A percentile compares a stretch with the other conserved stretches of the same genome.
phyloP scores from a whole-genome alignment of 2,329 filamentous ascomycete species.

The Xylaria digitata region DNA sequence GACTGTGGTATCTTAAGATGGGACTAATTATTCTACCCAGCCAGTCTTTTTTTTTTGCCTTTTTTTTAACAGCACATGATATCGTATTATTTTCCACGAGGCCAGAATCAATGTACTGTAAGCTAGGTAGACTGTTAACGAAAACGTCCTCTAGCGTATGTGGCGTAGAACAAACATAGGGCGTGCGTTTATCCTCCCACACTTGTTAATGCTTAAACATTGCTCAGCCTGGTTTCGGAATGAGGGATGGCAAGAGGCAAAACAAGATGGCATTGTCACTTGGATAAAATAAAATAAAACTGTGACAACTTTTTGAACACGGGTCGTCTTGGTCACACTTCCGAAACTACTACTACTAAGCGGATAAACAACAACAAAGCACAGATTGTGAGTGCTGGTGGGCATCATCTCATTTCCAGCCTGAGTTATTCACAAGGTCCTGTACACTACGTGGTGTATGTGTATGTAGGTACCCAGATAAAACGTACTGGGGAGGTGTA shows the following conservation, averaged over 20 bases:
- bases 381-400: no score
- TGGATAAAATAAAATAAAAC: background rate
- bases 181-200: background rate
- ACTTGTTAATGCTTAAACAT: background rate
- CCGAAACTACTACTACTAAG: background rate
- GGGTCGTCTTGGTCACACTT: background rate
- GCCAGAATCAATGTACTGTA: no score
- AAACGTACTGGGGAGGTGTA: no score
- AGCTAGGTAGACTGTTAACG: background rate
- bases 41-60: no score
- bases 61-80: background rate
- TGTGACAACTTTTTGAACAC: background rate
- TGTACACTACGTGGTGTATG: no score
- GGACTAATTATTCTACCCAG: background rate
- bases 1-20: background rate
- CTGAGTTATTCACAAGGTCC: background rate
- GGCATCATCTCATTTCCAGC: no score
- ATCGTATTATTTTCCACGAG: background rate
- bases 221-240: slow-evolving; percentile 5
- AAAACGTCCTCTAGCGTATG: background rate
- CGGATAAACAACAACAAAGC: no score
- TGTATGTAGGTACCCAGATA: no score
- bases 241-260: background rate
- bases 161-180: background rate
- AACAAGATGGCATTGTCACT: background rate